Conservation (phyloP, 805 yeast genomes). For the Kazachstania africana region DNA sequence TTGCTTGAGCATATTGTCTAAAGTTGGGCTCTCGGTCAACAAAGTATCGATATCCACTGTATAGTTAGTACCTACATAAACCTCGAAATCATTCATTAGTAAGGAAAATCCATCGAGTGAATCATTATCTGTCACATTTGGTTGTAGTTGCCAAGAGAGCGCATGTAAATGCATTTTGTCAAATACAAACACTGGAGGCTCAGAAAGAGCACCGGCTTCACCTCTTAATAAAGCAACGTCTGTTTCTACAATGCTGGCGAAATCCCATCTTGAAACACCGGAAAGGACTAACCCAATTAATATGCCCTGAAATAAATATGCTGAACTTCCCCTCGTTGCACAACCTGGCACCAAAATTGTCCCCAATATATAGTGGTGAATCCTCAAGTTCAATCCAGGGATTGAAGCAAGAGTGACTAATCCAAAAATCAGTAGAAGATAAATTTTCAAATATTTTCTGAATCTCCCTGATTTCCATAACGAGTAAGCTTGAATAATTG, state of each 20-base stretch:
- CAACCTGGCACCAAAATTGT: constrained; percentile 76
- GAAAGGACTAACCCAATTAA: constrained; percentile 68
- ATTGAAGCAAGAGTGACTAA: constrained; percentile 36
- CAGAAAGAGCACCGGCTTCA: constrained; percentile 45
- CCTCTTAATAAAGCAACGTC: constrained; percentile 52
- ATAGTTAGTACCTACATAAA: constrained; percentile 45
- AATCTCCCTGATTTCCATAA: constrained; percentile 74
- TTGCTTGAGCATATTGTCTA: constrained; percentile 22
- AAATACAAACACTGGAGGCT: constrained; percentile 38
- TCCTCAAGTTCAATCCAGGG: constrained; percentile 61
- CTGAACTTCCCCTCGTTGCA: constrained; percentile 56
- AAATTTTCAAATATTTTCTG: constrained; percentile 43
- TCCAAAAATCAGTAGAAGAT: constrained; percentile 33
- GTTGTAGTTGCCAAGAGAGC: constrained; percentile 21
- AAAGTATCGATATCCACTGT: constrained; percentile 33
- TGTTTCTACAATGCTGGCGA: constrained; percentile 81
- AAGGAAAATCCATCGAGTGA: constrained; percentile 45
- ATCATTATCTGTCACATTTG: constrained; percentile 12
- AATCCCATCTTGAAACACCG: constrained; percentile 89
- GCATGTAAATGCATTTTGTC: constrained; percentile 8
- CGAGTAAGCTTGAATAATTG: constrained; percentile 60
- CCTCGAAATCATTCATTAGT: constrained; percentile 68
- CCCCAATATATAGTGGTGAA: constrained; percentile 77
- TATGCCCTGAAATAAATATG: constrained; percentile 72
- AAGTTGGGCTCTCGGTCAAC: constrained; percentile 20